Conservation (phyloP, 768 basidiomycete genomes). For the Crucibulum laeve region DNA sequence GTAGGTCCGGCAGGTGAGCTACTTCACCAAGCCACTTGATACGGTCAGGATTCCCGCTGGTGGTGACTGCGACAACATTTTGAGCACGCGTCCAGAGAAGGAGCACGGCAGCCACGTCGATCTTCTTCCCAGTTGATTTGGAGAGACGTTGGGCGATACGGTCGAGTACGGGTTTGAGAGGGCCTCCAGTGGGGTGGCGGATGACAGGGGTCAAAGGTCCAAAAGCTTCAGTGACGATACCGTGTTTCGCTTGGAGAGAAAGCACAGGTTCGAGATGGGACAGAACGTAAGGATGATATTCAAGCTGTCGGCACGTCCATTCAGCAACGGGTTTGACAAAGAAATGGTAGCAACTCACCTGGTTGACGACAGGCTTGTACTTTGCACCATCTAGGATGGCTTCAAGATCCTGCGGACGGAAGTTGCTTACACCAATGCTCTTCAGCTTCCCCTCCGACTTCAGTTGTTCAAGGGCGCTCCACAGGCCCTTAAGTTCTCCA, state of each 20-base stretch:
- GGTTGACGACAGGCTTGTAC: constrained; percentile 50
- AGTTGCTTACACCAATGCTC: constrained; percentile 52
- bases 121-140: constrained; percentile 10
- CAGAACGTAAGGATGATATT: constrained; percentile 31
- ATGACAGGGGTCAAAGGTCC: constrained; percentile 31
- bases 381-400: constrained; percentile 36
- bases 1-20: constrained; percentile 20
- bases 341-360: constrained; percentile 23
- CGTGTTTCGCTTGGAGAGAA: constrained; percentile 28
- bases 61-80: constrained; percentile 26
- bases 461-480: constrained; percentile 49
- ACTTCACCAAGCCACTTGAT: constrained; percentile 25
- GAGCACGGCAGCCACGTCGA: constrained; percentile 20
- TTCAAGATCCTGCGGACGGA: constrained; percentile 40
- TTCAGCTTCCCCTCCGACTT: constrained; percentile 34
- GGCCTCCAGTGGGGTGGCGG: constrained; percentile 31
- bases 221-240: constrained; percentile 32
- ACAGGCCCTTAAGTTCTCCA: constrained; percentile 27
- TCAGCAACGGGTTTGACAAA: background rate
- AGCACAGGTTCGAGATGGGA: constrained; percentile 28
- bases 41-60: constrained; percentile 24
- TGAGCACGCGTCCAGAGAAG: constrained; percentile 28
- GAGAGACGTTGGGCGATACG: constrained; percentile 25
- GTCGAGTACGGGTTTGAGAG: constrained; percentile 31
- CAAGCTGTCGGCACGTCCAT: constrained; percentile 17